Base-by-base conservation (phyloP, 2,329 filamentous ascomycete species). In the Beauveria australis region DNA sequence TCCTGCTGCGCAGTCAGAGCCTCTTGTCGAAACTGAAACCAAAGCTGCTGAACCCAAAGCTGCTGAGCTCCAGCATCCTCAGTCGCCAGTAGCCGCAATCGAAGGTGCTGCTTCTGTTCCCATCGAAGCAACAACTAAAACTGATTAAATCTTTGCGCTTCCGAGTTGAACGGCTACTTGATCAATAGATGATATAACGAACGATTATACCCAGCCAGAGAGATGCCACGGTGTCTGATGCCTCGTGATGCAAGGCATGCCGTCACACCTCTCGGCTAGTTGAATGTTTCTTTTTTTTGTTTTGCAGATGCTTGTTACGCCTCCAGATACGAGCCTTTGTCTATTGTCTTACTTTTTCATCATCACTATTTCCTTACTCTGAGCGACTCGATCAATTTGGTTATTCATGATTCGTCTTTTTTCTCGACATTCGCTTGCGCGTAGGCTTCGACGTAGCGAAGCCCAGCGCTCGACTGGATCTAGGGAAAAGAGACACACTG, bases 121-220 rank as follows among this genome's bases (percentile, higher is more conserved):
- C 24, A 28, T 44, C 9, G 51, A 60, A 48, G 19, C 58, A 19
- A 41, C 30, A 43, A 14, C 3, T 52, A 62, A 33, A 41, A 44
- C 57, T 2, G 58, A 41, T 10, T 52, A 59, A 54, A 12, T 14
- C 12, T 53, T 26, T n/a, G 37, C 30, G 19, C 55, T 43, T 33
- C 22, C 6, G 9, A 37, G 18, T 18, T 5, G 33, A 37, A 37
- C 26, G 24, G 19, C 19, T 33, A 44, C 40, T 43, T 9, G 26
- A 46, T 14, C 26, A 37, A 43, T 14, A 19, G 30, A 63, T 59
- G 18, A 55, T 51, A 33, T 63, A 59, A 47, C 63, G 59, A 40
- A 59, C 43, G 44, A 52, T 55, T 52, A 43, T 53, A 62, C 44
- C 48, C 61, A 46, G 41, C 28, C 49, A 33, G 28, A 28, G 18